These are phyloP conservation scores for Zychaea mexicana DNA, from an alignment of 371 early-diverging fungal species.

Conservation along the genomic window DNA sequence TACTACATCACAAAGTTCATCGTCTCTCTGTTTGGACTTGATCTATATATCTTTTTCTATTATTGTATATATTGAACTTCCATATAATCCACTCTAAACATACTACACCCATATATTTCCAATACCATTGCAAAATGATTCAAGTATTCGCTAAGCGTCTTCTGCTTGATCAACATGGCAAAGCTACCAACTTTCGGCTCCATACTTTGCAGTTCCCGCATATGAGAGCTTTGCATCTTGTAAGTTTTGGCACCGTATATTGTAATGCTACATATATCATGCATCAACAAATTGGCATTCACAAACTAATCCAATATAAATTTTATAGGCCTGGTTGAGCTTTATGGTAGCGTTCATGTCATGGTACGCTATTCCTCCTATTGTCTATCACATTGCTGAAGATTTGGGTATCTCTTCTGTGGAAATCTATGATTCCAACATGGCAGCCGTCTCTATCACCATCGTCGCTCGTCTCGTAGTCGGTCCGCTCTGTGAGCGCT, in stretches of 20 bases:
- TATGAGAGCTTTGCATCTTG: constrained; percentile 26
- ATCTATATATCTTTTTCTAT: not conserved
- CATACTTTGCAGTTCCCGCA: constrained; percentile 17
- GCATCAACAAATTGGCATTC: not conserved
- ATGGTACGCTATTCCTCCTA: constrained; percentile 67
- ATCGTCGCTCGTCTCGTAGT: constrained; percentile 43
- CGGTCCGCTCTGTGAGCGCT: constrained; percentile 55
- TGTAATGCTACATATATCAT: too few species aligned
- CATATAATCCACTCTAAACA: not conserved
- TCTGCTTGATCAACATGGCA: constrained; percentile 20
- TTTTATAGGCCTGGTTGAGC: constrained; percentile 33
- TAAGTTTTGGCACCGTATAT: constrained; percentile 8
- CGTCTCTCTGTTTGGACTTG: too few species aligned
- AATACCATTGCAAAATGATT: not conserved
- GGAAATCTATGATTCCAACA: constrained; percentile 30
- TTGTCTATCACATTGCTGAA: constrained; percentile 32
- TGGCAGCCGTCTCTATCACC: constrained; percentile 40
- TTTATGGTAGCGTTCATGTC: constrained; percentile 43
- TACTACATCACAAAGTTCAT: too few species aligned
- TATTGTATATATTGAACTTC: not conserved
- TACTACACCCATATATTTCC: too few species aligned
- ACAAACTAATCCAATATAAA: not conserved
- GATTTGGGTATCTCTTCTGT: constrained; percentile 17
- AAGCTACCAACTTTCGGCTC: constrained; percentile 24
- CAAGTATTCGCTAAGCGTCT: constrained; percentile 15